phyloP scores from a whole-genome alignment of 257 asterid species.

The Solanum pinnatisectum region DNA sequence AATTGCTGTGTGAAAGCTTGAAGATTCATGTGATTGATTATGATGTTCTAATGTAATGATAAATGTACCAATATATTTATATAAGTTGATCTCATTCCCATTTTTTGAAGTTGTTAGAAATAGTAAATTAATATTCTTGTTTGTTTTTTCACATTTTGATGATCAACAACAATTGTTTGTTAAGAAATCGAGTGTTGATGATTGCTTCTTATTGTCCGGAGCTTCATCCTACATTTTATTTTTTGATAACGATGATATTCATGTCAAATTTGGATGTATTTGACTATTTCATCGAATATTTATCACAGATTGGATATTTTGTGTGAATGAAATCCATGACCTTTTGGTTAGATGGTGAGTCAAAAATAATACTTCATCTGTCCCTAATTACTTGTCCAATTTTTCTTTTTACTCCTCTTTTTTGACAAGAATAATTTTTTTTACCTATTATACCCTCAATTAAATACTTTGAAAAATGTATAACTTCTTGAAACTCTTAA shows the following conservation, averaged over 20 bases:
- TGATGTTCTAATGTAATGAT: not conserved
- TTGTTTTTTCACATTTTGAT: not conserved
- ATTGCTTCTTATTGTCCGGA: not conserved
- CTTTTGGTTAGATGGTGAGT: not conserved
- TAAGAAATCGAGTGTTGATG: not conserved
- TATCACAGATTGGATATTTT: not conserved
- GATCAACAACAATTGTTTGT: not conserved
- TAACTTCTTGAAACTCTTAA: no score
- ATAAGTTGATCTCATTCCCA: not conserved
- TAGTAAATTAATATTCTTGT: not conserved
- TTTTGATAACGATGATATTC: not conserved
- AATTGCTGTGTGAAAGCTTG: slow-evolving; percentile 80
- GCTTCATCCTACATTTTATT: not conserved
- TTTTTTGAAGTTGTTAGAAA: not conserved
- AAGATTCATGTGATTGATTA: not conserved
- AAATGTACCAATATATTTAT: not conserved
- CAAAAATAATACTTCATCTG: not conserved
- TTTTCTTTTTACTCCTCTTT: no score
- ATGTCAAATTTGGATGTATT: not conserved
- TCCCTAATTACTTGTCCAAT: no score
- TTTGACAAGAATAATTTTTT: no score
- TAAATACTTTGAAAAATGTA: no score
- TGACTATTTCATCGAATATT: not conserved
- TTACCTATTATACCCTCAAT: no score
- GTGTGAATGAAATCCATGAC: not conserved